Conservation (phyloP, 2,329 filamentous ascomycete species). For the Cordyceps cicadae region DNA sequence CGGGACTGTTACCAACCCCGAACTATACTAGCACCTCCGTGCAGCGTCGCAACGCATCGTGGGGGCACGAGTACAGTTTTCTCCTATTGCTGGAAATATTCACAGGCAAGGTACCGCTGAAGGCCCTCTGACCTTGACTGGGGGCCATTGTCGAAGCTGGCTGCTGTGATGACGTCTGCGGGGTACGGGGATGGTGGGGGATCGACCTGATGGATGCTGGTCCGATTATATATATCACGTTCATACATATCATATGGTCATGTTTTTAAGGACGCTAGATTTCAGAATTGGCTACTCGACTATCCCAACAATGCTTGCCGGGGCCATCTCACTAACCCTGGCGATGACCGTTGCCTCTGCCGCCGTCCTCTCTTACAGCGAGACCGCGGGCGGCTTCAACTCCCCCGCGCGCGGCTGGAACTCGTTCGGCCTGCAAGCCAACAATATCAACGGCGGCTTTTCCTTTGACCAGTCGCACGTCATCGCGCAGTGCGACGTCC, state of each 20-base stretch:
- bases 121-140: neutral
- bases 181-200: neutral
- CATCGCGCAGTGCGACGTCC: slow-evolving; percentile 14
- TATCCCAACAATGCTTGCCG: neutral
- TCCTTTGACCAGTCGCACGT: slow-evolving; percentile 16
- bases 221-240: neutral
- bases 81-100: slow-evolving; percentile 1
- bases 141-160: neutral
- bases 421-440: slow-evolving; percentile 16
- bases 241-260: no score
- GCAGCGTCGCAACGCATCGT: neutral
- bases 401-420: slow-evolving; percentile 16
- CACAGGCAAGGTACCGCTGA: no score
- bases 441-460: slow-evolving; percentile 10
- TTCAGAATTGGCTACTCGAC: neutral
- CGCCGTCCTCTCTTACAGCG: slow-evolving; percentile 13
- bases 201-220: neutral
- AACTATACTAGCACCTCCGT: neutral
- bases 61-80: neutral
- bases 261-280: no score
- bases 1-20: neutral
- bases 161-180: neutral
- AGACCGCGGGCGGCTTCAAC: slow-evolving; percentile 14
- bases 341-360: slow-evolving; percentile 2
- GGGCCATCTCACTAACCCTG: slow-evolving; percentile 2